Percentiles rank a stretch among this genome's conserved stretches.
Conservation (phyloP, 1,139 yeast species). For the Hyphopichia pseudoburtonii region DNA sequence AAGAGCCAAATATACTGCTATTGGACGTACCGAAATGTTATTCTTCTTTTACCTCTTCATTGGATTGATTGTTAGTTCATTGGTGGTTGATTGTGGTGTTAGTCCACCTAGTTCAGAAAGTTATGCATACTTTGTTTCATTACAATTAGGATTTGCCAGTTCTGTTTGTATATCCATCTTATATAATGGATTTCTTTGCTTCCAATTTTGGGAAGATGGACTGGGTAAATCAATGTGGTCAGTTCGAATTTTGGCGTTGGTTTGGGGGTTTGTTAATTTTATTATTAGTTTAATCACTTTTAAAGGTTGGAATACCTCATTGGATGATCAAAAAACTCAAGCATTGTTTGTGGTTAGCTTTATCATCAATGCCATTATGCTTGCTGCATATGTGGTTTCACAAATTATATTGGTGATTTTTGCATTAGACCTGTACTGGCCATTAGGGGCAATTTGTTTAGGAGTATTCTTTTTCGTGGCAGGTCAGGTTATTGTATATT, state of each 20-base stretch:
- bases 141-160: constrained; percentile 73
- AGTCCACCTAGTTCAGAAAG: constrained; percentile 78
- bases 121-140: constrained; percentile 79
- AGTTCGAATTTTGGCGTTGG: constrained; percentile 47
- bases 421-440: constrained; percentile 79
- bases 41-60: constrained; percentile 65
- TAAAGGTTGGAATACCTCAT: constrained; percentile 59
- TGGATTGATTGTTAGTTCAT: constrained; percentile 58
- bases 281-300: constrained; percentile 71
- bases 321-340: constrained; percentile 47
- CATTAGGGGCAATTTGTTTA: constrained; percentile 73
- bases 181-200: constrained; percentile 75
- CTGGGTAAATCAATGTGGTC: constrained; percentile 61
- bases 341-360: constrained; percentile 70
- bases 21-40: constrained; percentile 85
- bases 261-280: constrained; percentile 64
- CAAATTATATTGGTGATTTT: constrained; percentile 71
- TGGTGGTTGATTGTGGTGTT: constrained; percentile 90
- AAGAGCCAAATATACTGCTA: constrained; percentile 85
- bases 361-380: constrained; percentile 65
- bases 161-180: constrained; percentile 69
- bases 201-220: constrained; percentile 95
- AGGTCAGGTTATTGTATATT: constrained; percentile 77
- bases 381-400: constrained; percentile 62
- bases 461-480: constrained; percentile 74